These are phyloP conservation scores for Taphrina deformans DNA, from an alignment of 1,139 yeast genomes.

Conservation along the genomic window DNA sequence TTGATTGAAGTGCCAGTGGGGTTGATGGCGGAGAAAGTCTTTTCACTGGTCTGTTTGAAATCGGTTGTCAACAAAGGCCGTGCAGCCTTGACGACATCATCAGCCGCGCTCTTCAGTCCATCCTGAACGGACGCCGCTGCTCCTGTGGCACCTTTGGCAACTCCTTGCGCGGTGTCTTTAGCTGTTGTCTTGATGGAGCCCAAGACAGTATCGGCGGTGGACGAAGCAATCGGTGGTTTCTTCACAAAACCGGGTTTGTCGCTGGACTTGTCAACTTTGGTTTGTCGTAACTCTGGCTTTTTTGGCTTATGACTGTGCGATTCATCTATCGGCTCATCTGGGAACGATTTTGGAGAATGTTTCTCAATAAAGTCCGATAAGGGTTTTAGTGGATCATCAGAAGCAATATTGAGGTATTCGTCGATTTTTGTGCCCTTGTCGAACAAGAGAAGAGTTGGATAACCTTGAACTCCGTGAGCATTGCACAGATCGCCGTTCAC, in stretches of 20 bases:
- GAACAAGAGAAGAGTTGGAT: conserved; percentile 46
- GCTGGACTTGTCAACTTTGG: not conserved
- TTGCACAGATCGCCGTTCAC: conserved; percentile 49
- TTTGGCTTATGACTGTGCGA: not conserved
- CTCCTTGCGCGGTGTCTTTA: not conserved
- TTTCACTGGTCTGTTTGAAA: not conserved
- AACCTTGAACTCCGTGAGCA: conserved; percentile 42
- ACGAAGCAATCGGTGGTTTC: not conserved
- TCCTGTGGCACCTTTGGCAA: not conserved
- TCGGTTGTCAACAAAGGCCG: not conserved
- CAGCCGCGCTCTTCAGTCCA: not conserved
- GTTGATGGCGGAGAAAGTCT: conserved; percentile 31
- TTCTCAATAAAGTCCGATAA: conserved; percentile 29
- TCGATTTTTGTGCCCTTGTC: conserved; percentile 45
- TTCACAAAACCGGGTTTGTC: not conserved
- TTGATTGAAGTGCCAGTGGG: conserved; percentile 40
- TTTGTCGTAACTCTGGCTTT: not conserved
- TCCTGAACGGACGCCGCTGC: not conserved
- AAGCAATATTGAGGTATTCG: conserved; percentile 37
- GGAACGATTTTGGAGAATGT: conserved; percentile 29
- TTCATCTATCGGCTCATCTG: conserved; percentile 6
- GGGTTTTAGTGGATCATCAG: conserved; percentile 35
- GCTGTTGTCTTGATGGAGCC: not conserved
- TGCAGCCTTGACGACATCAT: not conserved
- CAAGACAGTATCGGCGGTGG: not conserved